Conservation (phyloP, 371 early-diverging fungal species). For the Mortierella sp. region DNA sequence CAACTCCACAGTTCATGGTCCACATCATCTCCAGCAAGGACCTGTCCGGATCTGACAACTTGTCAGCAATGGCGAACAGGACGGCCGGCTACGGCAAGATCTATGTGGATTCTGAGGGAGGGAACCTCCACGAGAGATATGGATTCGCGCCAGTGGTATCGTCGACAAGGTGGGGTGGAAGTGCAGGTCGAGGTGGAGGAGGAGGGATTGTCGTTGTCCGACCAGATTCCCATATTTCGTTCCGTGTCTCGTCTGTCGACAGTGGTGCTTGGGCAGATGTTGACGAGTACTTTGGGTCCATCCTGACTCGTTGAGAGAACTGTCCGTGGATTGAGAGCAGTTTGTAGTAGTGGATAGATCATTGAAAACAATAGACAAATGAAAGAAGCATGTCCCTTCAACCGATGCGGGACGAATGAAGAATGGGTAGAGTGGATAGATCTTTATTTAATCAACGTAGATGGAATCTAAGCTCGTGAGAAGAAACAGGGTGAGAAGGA, state of each 20-base stretch:
- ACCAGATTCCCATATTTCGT: slow-evolving; percentile 12
- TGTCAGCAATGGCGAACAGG: neutral
- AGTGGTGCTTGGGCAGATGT: slow-evolving; percentile 4
- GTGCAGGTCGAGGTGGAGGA: neutral
- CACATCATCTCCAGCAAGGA: neutral
- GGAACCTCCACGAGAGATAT: neutral
- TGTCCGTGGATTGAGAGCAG: too few species aligned
- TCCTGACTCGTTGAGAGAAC: too few species aligned
- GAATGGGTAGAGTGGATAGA: too few species aligned
- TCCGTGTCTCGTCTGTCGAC: neutral
- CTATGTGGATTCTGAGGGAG: neutral
- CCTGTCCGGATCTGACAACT: neutral
- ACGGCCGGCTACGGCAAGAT: neutral
- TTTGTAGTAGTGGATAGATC: too few species aligned
- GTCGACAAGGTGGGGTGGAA: neutral
- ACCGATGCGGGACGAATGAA: too few species aligned
- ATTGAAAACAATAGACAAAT: too few species aligned
- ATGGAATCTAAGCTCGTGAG: too few species aligned
- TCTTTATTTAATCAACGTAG: too few species aligned
- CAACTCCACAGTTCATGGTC: slow-evolving; percentile 10
- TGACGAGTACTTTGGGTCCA: slow-evolving; percentile 8
- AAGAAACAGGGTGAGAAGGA: too few species aligned
- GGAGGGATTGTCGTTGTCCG: slow-evolving; percentile 15
- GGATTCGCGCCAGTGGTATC: neutral
- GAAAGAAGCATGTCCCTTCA: too few species aligned